Evolutionary conservation across 345 rosid genomes (phyloP), one percentile per base, ranked within the genome.

Genomic region (Mercurialis annua): DNA sequence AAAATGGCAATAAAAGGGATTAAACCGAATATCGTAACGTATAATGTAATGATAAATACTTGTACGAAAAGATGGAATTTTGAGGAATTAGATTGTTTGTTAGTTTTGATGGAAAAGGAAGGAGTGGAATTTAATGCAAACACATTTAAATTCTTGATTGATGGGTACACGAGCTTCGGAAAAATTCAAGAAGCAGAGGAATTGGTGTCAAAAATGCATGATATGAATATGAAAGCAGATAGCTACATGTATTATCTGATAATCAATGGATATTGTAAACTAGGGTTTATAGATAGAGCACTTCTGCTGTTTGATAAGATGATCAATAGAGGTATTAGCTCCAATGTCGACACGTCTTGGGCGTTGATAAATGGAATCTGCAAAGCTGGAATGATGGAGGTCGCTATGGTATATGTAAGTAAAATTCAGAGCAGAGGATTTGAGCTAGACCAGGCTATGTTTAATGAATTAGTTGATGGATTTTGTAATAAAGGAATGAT

Each of bases 61-160:
- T 87, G 88, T 77, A 74, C 73, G 10, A 85, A 75, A 69, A 83
- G 85, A 77, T 81, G 88, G 90, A 52, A 74, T 38, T 85, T 87
- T 54, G 67, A 31, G 36, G 88, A 85, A 73, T 66, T 85, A 59
- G 80, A 77, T 58, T 76, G 64, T 68, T 62, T 84, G 30, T 73
- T 82, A 23, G 60, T 34, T 51, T 63, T 81, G 71, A 87, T 81
- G 86, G 79, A 78, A 64, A 80, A 73, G 68, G 81, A 76, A 60
- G 78, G 58, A 31, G 75, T 71, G 53, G 52, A 0, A 20, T 78
- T 76, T 57, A 73, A 82, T 72, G 59, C 62, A 0, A 76, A 71
- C 20, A 71, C 73, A 6, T 82, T 73, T 68, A 82, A 77, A 65
- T 34, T 71, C 58, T 59, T 88, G 74, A 67, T 82, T 1, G 79